Conservation (phyloP, 2,329 filamentous ascomycete genomes). For the Pseudogymnoascus sp. region DNA sequence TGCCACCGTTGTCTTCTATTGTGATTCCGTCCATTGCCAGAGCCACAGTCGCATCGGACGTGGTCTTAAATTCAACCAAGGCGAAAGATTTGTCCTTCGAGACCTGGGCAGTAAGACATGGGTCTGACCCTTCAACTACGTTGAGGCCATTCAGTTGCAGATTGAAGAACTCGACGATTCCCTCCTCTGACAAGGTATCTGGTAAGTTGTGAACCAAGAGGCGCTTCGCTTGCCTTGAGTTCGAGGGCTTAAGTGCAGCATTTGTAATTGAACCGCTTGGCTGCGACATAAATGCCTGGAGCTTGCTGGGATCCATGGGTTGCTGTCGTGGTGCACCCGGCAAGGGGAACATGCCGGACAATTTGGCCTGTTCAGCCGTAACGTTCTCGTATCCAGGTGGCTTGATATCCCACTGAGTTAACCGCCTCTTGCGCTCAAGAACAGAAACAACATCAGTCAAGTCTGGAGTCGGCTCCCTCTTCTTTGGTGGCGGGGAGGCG, state of each 20-base stretch:
- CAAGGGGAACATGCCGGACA: conserved; percentile 97
- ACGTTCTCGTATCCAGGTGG: conserved; percentile 97
- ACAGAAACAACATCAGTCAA: conserved; percentile 79
- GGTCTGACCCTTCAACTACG: conserved; percentile 73
- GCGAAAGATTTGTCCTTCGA: conserved; percentile 74
- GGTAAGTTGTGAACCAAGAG: conserved; percentile 83
- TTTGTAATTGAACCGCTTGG: conserved; percentile 60
- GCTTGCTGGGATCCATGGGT: conserved; percentile 85
- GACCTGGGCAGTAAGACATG: conserved; percentile 76
- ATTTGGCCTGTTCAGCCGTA: conserved; percentile 94
- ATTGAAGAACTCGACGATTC: conserved; percentile 81
- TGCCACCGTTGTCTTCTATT: conserved; percentile 58
- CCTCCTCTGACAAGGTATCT: conserved; percentile 63
- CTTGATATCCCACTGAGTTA: conserved; percentile 99
- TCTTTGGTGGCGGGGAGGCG: conserved; percentile 74
- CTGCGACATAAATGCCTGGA: conserved; percentile 94
- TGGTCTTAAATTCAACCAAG: conserved; percentile 80
- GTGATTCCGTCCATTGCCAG: conserved; percentile 81
- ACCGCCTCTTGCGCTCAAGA: conserved; percentile 75
- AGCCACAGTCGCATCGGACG: conserved; percentile 83
- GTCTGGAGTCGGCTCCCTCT: conserved; percentile 92
- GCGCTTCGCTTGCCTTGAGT: conserved; percentile 89
- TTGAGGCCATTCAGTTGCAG: conserved; percentile 95
- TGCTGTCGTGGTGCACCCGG: conserved; percentile 92
- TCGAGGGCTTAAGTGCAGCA: conserved; percentile 81